A percentile compares a stretch with the other conserved stretches of the same genome.
These are phyloP conservation scores for Immersiporthe knoxdaviesiana DNA, from an alignment of 2,329 filamentous ascomycete genomes.

Conservation along the genomic window DNA sequence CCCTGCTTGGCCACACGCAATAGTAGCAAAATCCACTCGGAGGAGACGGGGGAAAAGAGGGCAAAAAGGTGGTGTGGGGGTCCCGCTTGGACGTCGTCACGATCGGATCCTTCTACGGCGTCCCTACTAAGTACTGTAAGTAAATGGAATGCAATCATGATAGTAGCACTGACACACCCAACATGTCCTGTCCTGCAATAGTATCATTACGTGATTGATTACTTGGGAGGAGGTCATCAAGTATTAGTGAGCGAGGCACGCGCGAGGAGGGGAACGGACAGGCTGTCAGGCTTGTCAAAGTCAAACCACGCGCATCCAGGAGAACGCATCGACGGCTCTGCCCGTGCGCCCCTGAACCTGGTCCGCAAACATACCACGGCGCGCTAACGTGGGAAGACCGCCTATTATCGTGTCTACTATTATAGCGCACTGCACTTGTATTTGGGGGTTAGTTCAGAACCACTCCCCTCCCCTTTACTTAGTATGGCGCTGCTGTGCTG, in stretches of 20 bases:
- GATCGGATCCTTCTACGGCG: background rate
- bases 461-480: too few species aligned
- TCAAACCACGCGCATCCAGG: background rate
- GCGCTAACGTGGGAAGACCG: background rate
- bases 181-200: too few species aligned
- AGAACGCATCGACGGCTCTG: background rate
- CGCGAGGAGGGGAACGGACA: too few species aligned
- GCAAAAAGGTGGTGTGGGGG: background rate
- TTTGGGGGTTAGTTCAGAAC: too few species aligned
- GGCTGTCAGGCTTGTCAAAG: constrained; percentile 2
- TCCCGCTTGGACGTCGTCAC: background rate
- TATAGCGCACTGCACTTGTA: too few species aligned
- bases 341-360: background rate
- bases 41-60: background rate
- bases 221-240: background rate
- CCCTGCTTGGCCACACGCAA: background rate
- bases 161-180: too few species aligned
- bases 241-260: background rate
- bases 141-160: background rate
- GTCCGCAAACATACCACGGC: background rate
- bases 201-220: too few species aligned
- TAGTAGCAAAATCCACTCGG: background rate
- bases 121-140: background rate
- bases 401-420: too few species aligned
- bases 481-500: too few species aligned